phyloP scores from a whole-genome alignment of 192 early-diverging fungal genomes.

The Coemansia nantahalensis region DNA sequence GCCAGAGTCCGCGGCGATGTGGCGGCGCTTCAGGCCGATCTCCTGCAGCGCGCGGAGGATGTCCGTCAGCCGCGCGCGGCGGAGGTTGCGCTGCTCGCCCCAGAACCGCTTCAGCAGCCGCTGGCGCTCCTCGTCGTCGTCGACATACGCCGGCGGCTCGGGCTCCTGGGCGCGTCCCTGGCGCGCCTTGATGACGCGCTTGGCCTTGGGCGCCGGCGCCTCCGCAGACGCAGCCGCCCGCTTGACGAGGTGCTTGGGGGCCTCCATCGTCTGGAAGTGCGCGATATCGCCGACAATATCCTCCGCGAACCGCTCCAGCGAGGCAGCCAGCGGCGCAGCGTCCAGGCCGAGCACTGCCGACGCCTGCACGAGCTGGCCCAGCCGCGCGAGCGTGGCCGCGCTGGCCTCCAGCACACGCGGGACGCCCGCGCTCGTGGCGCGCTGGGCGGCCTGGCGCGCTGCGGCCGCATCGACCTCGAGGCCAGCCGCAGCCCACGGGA shows the following conservation, averaged over 20 bases:
- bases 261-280: slow-evolving; percentile 46
- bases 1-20: slow-evolving; percentile 4
- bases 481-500: background rate
- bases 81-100: slow-evolving; percentile 53
- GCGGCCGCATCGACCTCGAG: slow-evolving; percentile 3
- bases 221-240: background rate
- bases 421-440: slow-evolving; percentile 2
- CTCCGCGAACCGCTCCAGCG: slow-evolving; percentile 28
- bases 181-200: slow-evolving; percentile 20
- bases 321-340: background rate
- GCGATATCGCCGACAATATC: slow-evolving; percentile 36
- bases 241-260: slow-evolving; percentile 41
- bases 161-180: slow-evolving; percentile 11
- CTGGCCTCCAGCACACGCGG: slow-evolving; percentile 27
- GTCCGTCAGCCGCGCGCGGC: slow-evolving; percentile 46
- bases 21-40: slow-evolving; percentile 38
- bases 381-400: slow-evolving; percentile 16
- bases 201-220: slow-evolving; percentile 6
- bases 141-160: slow-evolving; percentile 18
- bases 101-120: slow-evolving; percentile 35
- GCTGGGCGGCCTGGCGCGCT: slow-evolving; percentile 5
- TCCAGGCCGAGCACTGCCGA: slow-evolving; percentile 9
- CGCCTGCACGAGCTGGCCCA: slow-evolving; percentile 13
- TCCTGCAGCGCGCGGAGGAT: slow-evolving; percentile 43
- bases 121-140: slow-evolving; percentile 51